phyloP scores from a whole-genome alignment of 345 rosid genomes.

The Trapa bicornis region DNA sequence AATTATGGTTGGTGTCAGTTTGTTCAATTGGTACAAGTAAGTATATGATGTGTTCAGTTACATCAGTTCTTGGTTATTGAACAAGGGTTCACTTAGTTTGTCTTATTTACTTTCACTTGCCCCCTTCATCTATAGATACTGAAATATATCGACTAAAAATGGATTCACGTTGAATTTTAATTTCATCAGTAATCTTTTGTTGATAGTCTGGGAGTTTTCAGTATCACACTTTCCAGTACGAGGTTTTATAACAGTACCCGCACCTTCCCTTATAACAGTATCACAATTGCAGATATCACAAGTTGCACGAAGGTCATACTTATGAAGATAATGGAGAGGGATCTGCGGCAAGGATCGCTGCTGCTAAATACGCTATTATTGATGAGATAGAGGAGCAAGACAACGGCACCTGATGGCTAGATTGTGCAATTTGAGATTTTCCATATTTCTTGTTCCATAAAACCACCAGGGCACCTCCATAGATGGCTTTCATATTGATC shows the following conservation, averaged over 20 bases:
- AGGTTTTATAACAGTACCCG: neutral
- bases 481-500: neutral
- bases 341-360: constrained; percentile 17
- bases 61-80: neutral
- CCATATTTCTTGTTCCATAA: neutral
- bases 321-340: constrained; percentile 19
- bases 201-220: neutral
- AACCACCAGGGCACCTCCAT: no score
- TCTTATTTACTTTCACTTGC: neutral
- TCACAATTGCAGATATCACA: constrained; percentile 43
- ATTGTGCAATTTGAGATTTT: neutral
- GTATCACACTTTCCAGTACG: neutral
- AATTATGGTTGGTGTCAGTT: constrained; percentile 79
- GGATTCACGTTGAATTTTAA: neutral
- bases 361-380: constrained; percentile 71
- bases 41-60: constrained; percentile 17
- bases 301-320: constrained; percentile 38
- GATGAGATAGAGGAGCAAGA: constrained; percentile 77
- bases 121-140: neutral
- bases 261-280: neutral
- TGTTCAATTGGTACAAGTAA: constrained; percentile 99
- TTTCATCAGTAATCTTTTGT: neutral
- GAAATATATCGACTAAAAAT: neutral
- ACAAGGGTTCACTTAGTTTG: neutral
- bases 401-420: constrained; percentile 22